Evolutionary conservation across 1,139 yeast genomes (phyloP).

Genomic region (Blastobotrys elegans): DNA sequence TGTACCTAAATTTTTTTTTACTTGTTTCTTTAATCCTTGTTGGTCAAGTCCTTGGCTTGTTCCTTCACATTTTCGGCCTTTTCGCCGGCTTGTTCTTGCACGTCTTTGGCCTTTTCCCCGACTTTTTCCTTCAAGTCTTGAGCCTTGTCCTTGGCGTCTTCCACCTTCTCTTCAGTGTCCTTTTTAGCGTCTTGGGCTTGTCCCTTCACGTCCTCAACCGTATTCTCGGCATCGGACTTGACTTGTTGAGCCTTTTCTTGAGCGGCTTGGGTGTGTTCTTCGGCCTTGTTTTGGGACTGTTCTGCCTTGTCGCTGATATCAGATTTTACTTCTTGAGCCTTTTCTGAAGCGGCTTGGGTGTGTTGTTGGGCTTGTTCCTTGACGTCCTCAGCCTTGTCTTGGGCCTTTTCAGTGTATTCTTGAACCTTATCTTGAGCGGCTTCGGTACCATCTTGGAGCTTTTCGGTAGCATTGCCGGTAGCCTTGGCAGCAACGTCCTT

Average conservation of each 20-base stretch:
- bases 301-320: slow-evolving; percentile 2
- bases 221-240: slow-evolving; percentile 5
- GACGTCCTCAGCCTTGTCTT: slow-evolving; percentile 5
- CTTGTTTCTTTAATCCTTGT: neutral
- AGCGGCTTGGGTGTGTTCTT: neutral
- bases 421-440: neutral
- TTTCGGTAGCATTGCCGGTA: neutral
- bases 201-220: slow-evolving; percentile 6
- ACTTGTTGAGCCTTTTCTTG: neutral
- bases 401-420: neutral
- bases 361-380: neutral
- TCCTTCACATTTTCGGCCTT: slow-evolving; percentile 7
- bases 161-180: slow-evolving; percentile 3
- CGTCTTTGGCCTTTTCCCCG: neutral
- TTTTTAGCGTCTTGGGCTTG: neutral
- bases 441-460: neutral
- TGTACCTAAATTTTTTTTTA: neutral
- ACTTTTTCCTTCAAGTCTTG: neutral
- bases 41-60: slow-evolving; percentile 7
- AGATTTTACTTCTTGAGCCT: neutral
- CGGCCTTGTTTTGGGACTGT: too few relatives aligned
- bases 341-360: neutral
- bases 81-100: neutral
- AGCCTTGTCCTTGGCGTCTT: slow-evolving; percentile 7
- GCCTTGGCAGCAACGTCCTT: neutral